Conservation (phyloP, 371 early-diverging fungal genomes). For the Mortierella polycephala region DNA sequence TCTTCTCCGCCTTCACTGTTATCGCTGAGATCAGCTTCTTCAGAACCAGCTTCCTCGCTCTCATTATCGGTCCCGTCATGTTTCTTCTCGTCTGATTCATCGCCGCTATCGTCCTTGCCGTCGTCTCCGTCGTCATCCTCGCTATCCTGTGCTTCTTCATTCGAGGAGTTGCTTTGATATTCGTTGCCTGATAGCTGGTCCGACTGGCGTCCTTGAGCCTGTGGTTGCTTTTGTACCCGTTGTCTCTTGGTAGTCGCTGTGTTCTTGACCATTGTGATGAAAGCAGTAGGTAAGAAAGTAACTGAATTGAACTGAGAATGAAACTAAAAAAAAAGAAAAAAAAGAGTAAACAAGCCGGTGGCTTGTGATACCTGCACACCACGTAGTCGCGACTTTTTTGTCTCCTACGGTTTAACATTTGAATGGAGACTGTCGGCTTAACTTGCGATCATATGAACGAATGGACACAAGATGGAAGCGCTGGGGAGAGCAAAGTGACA, state of each 20-base stretch:
- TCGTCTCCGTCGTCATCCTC: neutral
- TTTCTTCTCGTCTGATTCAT: neutral
- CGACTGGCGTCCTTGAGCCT: neutral
- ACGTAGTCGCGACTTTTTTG: too few relatives aligned
- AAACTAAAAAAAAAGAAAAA: constrained; percentile 1
- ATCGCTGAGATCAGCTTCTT: constrained; percentile 19
- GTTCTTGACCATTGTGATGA: constrained; percentile 18
- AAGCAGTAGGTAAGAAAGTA: neutral
- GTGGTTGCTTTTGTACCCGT: constrained; percentile 15
- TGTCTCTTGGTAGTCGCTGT: constrained; percentile 8
- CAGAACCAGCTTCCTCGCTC: constrained; percentile 1
- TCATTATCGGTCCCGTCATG: constrained; percentile 13
- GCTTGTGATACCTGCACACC: neutral
- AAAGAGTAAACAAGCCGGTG: constrained; percentile 3
- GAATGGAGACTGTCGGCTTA: too few relatives aligned
- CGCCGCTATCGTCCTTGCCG: neutral
- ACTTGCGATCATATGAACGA: too few relatives aligned
- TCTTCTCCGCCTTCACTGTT: constrained; percentile 20
- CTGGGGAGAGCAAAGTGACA: too few relatives aligned
- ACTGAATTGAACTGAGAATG: neutral
- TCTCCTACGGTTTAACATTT: too few relatives aligned
- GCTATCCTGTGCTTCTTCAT: neutral
- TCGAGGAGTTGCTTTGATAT: neutral
- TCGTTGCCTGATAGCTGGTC: neutral
- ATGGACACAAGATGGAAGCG: too few relatives aligned